A percentile compares a stretch with the other conserved stretches of the same genome.
Evolutionary conservation across 495 filamentous ascomycete species (phyloP).

Genomic region (Bryoglossum gracile): DNA sequence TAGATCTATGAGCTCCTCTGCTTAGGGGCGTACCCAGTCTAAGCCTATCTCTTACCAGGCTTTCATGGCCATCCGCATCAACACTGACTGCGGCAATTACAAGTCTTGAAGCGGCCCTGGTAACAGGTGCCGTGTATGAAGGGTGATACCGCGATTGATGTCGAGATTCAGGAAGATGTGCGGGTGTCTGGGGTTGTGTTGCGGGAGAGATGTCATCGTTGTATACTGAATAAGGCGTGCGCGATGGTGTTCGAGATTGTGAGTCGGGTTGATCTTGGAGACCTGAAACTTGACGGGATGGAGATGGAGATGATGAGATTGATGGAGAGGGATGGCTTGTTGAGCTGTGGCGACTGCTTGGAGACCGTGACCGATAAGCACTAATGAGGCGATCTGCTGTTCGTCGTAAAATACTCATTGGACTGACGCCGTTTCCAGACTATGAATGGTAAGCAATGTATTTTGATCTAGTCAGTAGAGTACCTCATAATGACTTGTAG

Average conservation of each 20-base stretch:
- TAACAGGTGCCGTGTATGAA: conserved; percentile 37
- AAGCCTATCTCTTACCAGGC: too few relatives aligned
- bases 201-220: conserved; percentile 42
- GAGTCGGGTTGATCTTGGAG: conserved; percentile 2
- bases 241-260: conserved; percentile 13
- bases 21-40: neutral
- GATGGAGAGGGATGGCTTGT: conserved; percentile 20
- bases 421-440: conserved; percentile 4
- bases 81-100: neutral
- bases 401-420: conserved; percentile 7
- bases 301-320: neutral
- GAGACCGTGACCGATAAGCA: conserved; percentile 27
- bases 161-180: conserved; percentile 43
- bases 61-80: conserved; percentile 6
- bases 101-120: conserved; percentile 10
- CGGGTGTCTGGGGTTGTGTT: conserved; percentile 49
- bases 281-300: conserved; percentile 4
- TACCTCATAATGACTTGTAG: neutral
- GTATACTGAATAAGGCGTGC: conserved; percentile 37
- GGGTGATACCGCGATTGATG: conserved; percentile 40
- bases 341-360: conserved; percentile 21
- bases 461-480: too few relatives aligned
- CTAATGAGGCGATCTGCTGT: conserved; percentile 15
- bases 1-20: conserved; percentile 2
- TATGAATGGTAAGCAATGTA: neutral